Base-by-base conservation (phyloP, 139 green algal genomes). In the Coelastrella sp. region DNA sequence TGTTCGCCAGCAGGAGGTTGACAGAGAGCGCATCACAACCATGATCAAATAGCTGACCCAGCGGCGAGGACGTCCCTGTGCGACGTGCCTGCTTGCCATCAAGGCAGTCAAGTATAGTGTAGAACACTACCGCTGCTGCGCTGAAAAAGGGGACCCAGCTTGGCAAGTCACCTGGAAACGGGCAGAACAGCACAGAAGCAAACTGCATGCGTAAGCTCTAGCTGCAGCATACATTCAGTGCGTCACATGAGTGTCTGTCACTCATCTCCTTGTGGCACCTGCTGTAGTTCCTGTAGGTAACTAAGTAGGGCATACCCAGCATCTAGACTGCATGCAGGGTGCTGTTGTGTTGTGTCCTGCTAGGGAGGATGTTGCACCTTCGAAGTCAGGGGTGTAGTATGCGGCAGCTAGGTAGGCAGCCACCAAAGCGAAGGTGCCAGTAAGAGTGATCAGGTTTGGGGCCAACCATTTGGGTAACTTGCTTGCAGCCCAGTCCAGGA, bases 1-100 rank as follows among this genome's bases (percentile, higher is more conserved):
- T 84, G 71, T 87, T 93, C 60, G 79, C 89, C 30, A 97, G 57
- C 37, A 98, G 85, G 4, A 98, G 79, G 83, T 96, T 93, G 13
- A 98, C 89, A 19, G 91, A 88, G 67, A 98, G 84, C 0, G 96
- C 95, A 81, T 98, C 96, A 81, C 94, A 98, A 64, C 95, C 96
- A 79, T 99, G 97, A 87, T 99, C 97, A 88, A 99, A 98, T 6
- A 99, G 91, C 90, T 99, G 96, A 0, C 97, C 97, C 34, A 99
- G 88, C 0, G 97, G 97, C 0, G 92, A 97, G 53, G 93, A 97
- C 25, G 90, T 96, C 25, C 89, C 84, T 2, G 97, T 99, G 8
- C 96, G 90, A 9, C 97, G 90, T 3, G 97, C 97, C 76, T 99
- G 97, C 86, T 98, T 98, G 86, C 95, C 95, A 59, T 99, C 97